Evolutionary conservation across 2,329 filamentous ascomycete species (phyloP), one percentile per base, ranked within the genome.

Genomic region (Ceratocystis ficicola): DNA sequence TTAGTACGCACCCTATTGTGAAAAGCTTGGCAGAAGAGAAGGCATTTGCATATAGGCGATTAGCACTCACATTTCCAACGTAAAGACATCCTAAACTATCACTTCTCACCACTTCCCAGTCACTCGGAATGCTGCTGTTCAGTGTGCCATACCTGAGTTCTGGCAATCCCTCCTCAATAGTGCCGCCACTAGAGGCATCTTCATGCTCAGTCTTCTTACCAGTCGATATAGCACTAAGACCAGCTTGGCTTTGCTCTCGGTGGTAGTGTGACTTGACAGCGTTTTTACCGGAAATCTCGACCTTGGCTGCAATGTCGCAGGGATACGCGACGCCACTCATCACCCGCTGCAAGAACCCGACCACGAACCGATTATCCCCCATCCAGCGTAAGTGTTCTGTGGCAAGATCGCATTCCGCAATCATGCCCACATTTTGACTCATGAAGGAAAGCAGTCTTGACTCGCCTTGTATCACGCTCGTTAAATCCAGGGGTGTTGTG

Each of bases 331-430:
- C 89, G 73, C 89, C 87, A 65, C 83, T 81, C 59, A 95, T 78
- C 20, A 96, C 79, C 30, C 92, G 84, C 69, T 86, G 80, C n/a
- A 95, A 73, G 68, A 96, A 85, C 5, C 94, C 94, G 71, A 87
- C 87, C 0, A 89, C 91, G 72, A 99, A 99, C 65, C 94, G 84
- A 36, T 85, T 81, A 61, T 83, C 82, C 20, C 94, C 94, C 87
- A 99, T 92, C 92, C 93, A 97, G 55, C 94, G 86, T 69, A 97
- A 76, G 72, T 95, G 79, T 72, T 99, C 94, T 0, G 94, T 99
- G 1, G 84, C 92, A 12, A 99, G 79, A 74, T 99, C 94, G 62
- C 83, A 83, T 72, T 97, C 94, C 1, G 94, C 94, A 46, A 97
- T 84, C 68, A 97, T 88, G 25, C 94, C 94, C 30, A 96, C 82